These are phyloP conservation scores for Erodium moschatum DNA, from an alignment of 441 rosid genomes.

Conservation along the genomic window DNA sequence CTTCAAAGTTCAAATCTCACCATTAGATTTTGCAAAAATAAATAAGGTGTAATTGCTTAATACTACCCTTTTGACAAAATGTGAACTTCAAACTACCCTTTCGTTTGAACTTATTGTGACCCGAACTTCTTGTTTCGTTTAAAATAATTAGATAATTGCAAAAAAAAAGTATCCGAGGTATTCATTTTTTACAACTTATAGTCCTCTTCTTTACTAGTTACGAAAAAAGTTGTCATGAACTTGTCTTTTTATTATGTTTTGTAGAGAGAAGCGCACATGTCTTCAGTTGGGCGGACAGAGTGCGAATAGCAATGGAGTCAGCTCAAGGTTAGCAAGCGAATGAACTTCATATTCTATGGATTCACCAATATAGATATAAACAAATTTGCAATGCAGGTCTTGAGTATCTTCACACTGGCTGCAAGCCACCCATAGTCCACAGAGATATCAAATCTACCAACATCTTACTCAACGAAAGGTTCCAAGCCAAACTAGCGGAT, in stretches of 20 bases:
- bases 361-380: neutral
- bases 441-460: constrained; percentile 14
- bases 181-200: too few relatives aligned
- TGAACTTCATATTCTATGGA: neutral
- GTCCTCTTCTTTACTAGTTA: too few relatives aligned
- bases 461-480: neutral
- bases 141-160: too few relatives aligned
- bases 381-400: neutral
- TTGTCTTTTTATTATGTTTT: too few relatives aligned
- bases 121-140: too few relatives aligned
- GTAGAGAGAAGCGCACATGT: neutral
- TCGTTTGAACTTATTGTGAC: too few relatives aligned
- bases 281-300: constrained; percentile 9
- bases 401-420: constrained; percentile 14
- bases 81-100: too few relatives aligned
- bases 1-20: too few relatives aligned
- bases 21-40: too few relatives aligned
- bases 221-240: neutral
- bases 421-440: constrained; percentile 12
- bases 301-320: constrained; percentile 9
- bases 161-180: too few relatives aligned
- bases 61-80: too few relatives aligned
- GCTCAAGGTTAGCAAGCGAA: constrained; percentile 12
- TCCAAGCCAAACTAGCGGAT: constrained; percentile 14
- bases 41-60: too few relatives aligned